Evolutionary conservation across 1,284 basidiomycete species (phyloP).

Genomic region (Gymnopus androsaceus): DNA sequence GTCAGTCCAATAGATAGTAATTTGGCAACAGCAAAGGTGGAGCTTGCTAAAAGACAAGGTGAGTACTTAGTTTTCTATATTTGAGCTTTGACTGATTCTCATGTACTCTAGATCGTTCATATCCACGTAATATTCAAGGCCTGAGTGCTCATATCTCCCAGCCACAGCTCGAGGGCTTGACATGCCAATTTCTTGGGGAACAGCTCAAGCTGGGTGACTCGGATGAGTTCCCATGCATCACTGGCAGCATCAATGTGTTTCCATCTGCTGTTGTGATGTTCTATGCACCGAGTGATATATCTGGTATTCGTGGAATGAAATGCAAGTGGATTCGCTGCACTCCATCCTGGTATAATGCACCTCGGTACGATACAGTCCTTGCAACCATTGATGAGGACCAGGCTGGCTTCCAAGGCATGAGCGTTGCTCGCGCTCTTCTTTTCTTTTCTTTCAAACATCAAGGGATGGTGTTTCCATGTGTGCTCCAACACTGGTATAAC

Average conservation of each 20-base stretch:
- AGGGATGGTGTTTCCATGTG: conserved; percentile 14
- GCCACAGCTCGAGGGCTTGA: conserved; percentile 3
- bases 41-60: conserved; percentile 7
- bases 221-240: conserved; percentile 13
- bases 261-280: conserved; percentile 28
- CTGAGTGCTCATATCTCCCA: conserved; percentile 12
- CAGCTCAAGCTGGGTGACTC: conserved; percentile 13
- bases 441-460: conserved; percentile 20
- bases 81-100: not conserved
- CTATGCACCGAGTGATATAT: conserved; percentile 33
- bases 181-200: conserved; percentile 19
- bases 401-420: conserved; percentile 16
- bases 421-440: conserved; percentile 12
- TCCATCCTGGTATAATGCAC: conserved; percentile 22
- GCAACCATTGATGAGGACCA: conserved; percentile 11
- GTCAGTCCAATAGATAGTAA: conserved; percentile 3
- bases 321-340: conserved; percentile 29
- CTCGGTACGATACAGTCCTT: conserved; percentile 28
- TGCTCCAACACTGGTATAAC: conserved; percentile 22
- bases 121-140: not conserved
- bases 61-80: not conserved
- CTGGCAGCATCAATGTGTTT: conserved; percentile 20
- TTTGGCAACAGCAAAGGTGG: not conserved
- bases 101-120: not conserved
- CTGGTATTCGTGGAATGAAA: conserved; percentile 31